Conservation (phyloP, 176 grass and related monocot species). For the Cymbopogon citratus region DNA sequence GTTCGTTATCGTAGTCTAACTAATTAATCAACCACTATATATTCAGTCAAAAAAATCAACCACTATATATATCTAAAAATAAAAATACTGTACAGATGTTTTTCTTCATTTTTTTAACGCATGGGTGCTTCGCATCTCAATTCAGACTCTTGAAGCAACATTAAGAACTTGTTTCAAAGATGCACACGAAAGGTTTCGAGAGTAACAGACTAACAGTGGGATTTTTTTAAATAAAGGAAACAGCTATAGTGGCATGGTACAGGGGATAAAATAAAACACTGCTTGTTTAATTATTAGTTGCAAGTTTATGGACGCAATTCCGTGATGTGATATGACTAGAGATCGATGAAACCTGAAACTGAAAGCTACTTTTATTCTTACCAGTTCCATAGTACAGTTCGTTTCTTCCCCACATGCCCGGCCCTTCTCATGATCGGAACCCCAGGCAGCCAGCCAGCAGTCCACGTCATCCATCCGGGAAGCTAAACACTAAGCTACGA, state of each 20-base stretch:
- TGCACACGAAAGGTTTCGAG: background rate
- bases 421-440: background rate
- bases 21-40: background rate
- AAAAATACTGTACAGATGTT: too few species aligned
- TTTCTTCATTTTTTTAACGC: too few species aligned
- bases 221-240: too few species aligned
- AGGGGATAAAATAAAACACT: background rate
- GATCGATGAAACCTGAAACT: background rate
- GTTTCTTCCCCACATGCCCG: background rate
- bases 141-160: background rate
- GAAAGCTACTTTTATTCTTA: slow-evolving; percentile 5
- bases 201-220: background rate
- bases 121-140: background rate
- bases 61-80: background rate
- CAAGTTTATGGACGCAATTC: background rate
- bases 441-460: background rate
- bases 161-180: too few species aligned
- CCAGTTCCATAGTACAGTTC: background rate
- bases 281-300: background rate
- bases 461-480: background rate
- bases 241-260: background rate
- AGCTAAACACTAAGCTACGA: background rate
- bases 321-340: slow-evolving; percentile 6
- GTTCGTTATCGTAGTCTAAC: background rate
- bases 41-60: background rate